Percentiles rank a stretch among this genome's conserved stretches.
These are phyloP conservation scores for Poronia punctata DNA, from an alignment of 495 filamentous ascomycete genomes.

Conservation along the genomic window DNA sequence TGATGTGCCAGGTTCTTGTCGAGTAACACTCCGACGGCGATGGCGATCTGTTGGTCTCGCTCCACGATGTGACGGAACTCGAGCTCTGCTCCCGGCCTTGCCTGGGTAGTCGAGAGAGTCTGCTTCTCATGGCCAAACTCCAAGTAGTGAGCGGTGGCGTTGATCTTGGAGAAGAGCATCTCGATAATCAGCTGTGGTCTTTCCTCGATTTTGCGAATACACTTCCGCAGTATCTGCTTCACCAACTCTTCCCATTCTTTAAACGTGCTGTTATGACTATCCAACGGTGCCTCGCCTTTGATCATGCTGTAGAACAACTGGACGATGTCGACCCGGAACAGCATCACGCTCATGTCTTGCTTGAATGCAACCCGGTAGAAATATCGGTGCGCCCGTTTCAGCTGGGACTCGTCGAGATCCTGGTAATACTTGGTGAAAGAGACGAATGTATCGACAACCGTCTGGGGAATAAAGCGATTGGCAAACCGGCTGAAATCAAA, in stretches of 20 bases:
- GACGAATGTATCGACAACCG: slow-evolving; percentile 84
- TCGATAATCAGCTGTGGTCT: slow-evolving; percentile 79
- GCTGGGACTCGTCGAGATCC: slow-evolving; percentile 71
- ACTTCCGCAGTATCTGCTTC: slow-evolving; percentile 67
- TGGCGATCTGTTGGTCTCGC: slow-evolving; percentile 60
- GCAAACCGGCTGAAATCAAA: slow-evolving; percentile 90
- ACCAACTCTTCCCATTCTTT: slow-evolving; percentile 91
- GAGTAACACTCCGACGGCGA: slow-evolving; percentile 70
- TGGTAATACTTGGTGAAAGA: slow-evolving; percentile 70
- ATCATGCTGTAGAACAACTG: slow-evolving; percentile 85
- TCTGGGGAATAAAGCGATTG: slow-evolving; percentile 72
- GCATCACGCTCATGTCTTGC: slow-evolving; percentile 76
- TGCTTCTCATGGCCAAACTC: slow-evolving; percentile 88
- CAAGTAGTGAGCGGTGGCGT: slow-evolving; percentile 72
- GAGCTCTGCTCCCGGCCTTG: slow-evolving; percentile 62
- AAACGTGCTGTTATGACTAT: slow-evolving; percentile 54
- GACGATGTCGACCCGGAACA: slow-evolving; percentile 88
- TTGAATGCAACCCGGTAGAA: slow-evolving; percentile 95
- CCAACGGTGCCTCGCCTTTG: slow-evolving; percentile 77
- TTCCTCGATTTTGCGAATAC: slow-evolving; percentile 73
- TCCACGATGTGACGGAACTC: slow-evolving; percentile 68
- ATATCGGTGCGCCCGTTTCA: slow-evolving; percentile 91
- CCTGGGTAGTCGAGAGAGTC: slow-evolving; percentile 47
- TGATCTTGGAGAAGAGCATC: slow-evolving; percentile 89
- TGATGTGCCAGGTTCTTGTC: slow-evolving; percentile 67